Evolutionary conservation across 78 protist genomes (phyloP), one percentile per base, ranked within the genome.

Genomic region (Dictyostelium firmibasis): DNA sequence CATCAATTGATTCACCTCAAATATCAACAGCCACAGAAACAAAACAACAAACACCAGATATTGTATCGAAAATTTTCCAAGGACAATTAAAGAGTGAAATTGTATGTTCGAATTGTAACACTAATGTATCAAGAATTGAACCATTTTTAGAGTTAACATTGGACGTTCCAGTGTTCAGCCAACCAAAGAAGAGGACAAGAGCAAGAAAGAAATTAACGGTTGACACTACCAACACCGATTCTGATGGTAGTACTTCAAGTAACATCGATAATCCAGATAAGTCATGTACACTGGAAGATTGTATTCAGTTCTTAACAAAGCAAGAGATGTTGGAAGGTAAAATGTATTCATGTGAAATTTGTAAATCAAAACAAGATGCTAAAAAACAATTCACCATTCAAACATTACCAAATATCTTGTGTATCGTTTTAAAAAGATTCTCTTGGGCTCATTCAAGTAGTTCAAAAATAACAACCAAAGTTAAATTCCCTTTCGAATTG

Each of bases 351-450:
- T 91, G 94, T 64, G 86, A 81, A 18, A 8, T 7, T 25, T 91
- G 94, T 81, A 77, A 78, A 27, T 23, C 35, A 6, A 72, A 67
- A 64, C 91, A 83, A 35, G 79, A 91, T 67, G 94, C 94, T 10
- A 64, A 81, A 36, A 91, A 91, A 43, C 31, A 74, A 74, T 91
- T 82, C 43, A 50, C 94, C 23, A 70, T 91, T 36, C 44, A 64
- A 27, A 16, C 87, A 43, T 27, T 91, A 47, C 94, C 94, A 70
- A 72, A 91, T 82, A 85, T 92, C 0, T 33, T 92, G 20, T 92
- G 95, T 85, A 92, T 92, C n/a, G 95, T 92, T 47, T 41, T 92
- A 20, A 92, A 92, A 23, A 35, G 95, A 83, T 92, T 92, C 70
- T 23, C 83, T 10, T 92, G 86, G 87, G n/a, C 29, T 20, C 81